Percentiles rank a stretch among this genome's conserved stretches.
Conservation (phyloP, 345 rosid genomes). For the Gossypioides kirkii region DNA sequence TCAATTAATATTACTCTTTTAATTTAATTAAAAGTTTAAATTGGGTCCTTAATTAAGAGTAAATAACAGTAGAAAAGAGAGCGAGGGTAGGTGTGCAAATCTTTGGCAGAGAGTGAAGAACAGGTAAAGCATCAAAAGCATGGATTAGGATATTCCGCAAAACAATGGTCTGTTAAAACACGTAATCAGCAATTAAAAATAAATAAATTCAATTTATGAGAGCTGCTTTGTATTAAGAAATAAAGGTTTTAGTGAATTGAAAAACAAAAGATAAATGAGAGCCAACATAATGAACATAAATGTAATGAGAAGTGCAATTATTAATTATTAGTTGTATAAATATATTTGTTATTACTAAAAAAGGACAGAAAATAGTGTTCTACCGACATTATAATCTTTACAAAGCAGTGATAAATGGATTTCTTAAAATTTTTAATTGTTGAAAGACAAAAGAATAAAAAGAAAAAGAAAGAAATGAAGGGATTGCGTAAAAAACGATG, state of each 20-base stretch:
- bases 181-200: conserved; percentile 11
- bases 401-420: no score
- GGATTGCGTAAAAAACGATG: background rate
- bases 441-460: background rate
- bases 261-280: no score
- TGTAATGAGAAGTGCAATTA: no score
- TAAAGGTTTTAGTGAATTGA: background rate
- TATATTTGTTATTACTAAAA: no score
- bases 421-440: background rate
- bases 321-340: no score
- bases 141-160: background rate
- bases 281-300: no score
- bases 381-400: no score
- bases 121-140: background rate
- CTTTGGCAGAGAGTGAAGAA: background rate
- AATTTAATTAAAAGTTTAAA: background rate
- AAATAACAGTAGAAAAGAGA: background rate
- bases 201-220: background rate
- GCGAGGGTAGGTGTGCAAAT: background rate
- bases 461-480: background rate
- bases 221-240: background rate
- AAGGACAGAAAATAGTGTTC: no score
- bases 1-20: background rate
- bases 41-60: background rate
- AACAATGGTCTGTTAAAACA: background rate